phyloP scores from a whole-genome alignment of 2,329 filamentous ascomycete species.

The Penicillium sp. region DNA sequence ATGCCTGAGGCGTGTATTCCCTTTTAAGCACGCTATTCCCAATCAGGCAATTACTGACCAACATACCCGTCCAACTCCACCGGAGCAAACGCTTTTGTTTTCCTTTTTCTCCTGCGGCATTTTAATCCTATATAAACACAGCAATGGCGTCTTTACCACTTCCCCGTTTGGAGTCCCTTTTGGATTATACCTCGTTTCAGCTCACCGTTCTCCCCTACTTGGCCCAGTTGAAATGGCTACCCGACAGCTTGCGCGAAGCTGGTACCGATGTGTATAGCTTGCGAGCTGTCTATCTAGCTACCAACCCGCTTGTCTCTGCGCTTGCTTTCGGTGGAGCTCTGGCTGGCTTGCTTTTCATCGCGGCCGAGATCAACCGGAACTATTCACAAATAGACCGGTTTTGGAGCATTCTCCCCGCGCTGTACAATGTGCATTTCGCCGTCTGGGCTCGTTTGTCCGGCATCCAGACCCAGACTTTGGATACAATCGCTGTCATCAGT shows the following conservation, averaged over 20 bases:
- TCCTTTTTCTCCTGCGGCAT: not conserved
- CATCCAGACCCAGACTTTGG: constrained; percentile 66
- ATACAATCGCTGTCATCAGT: constrained; percentile 69
- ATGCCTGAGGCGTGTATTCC: constrained; percentile 13
- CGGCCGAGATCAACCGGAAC: constrained; percentile 84
- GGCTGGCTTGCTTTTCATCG: constrained; percentile 68
- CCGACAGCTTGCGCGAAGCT: constrained; percentile 61
- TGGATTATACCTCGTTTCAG: constrained; percentile 73
- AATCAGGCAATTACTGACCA: constrained; percentile 20
- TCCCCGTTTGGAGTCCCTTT: constrained; percentile 66
- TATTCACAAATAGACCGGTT: constrained; percentile 94
- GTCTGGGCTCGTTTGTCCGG: constrained; percentile 77
- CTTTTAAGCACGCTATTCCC: constrained; percentile 3
- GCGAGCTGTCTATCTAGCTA: constrained; percentile 71
- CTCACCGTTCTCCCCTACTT: constrained; percentile 74
- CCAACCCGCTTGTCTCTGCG: constrained; percentile 79
- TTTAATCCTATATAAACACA: not conserved
- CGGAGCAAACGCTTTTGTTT: constrained; percentile 9
- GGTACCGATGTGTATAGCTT: constrained; percentile 61
- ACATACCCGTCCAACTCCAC: constrained; percentile 11
- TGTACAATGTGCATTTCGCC: constrained; percentile 82
- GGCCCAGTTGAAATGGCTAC: constrained; percentile 67
- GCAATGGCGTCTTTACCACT: constrained; percentile 58
- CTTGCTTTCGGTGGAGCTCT: constrained; percentile 70
- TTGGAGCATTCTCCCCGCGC: constrained; percentile 84